Base-by-base conservation (phyloP, 2,329 filamentous ascomycete species). In the Aspergillus uvarum region DNA sequence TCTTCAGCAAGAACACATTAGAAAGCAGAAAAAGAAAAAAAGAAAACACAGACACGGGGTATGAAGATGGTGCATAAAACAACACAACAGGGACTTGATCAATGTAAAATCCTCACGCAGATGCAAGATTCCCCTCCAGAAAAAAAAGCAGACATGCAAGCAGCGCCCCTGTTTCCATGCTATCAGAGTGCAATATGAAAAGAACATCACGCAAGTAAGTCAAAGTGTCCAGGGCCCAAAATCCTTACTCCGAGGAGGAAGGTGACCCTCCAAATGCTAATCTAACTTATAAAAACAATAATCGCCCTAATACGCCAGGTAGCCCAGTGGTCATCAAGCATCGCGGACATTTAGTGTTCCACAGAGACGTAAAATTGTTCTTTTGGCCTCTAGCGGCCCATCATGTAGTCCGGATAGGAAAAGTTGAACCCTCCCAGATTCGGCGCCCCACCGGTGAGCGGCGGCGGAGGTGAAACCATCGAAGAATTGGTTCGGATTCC, bases 401-500 rank as follows among this genome's bases (percentile, higher is more conserved):
- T 77, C 79, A 81, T 80, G 70, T 80, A 80, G 67, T 80, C 79
- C 59, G 77, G 77, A 68, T 78, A 80, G 60, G 73, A 72, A 62
- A 71, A 68, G 67, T 72, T 74, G 67, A 71, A 76, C 56, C 70
- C 70, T 44, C 72, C 73, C 65, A 73, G 63, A 55, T 72, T 72
- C 22, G 70, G 70, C 31, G 69, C 61, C 52, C 69, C 68, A 29
- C 70, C 72, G 50, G 67, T 67, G 29, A 70, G 64, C 38, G 70
- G 65, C 51, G 72, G 65, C 19, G 71, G 65, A 8, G 70, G 71
- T 47, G 70, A 67, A 68, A 74, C 68, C 62, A 73, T 67, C 31
- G 70, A 55, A 58, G 70, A 63, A 60, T 72, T 76, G 31, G 71
- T 67, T 51, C 75, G 70, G 50, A 78, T 76, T 29, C 74, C 76